These are phyloP conservation scores for Pseudocercospora crystallina DNA, from an alignment of 2,329 filamentous ascomycete genomes.

Conservation along the genomic window DNA sequence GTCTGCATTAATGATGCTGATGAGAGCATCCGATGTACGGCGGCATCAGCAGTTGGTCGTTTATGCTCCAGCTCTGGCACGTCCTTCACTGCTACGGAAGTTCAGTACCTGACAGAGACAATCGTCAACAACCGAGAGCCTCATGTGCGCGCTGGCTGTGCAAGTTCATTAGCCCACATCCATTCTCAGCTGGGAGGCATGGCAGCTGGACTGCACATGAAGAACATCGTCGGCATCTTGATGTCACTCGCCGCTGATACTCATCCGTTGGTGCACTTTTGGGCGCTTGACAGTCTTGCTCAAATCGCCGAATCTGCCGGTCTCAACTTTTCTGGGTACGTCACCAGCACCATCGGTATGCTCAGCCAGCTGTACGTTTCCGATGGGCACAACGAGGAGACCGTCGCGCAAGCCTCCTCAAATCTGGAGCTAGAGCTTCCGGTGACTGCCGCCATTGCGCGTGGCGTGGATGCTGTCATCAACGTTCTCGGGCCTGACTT, in stretches of 20 bases:
- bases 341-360: constrained; percentile 88
- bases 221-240: constrained; percentile 95
- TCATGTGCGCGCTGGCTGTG: constrained; percentile 88
- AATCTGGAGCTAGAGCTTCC: constrained; percentile 86
- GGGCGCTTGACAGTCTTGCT: constrained; percentile 86
- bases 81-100: constrained; percentile 81
- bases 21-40: constrained; percentile 79
- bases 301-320: constrained; percentile 89
- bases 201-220: constrained; percentile 93
- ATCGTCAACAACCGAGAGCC: constrained; percentile 94
- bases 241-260: constrained; percentile 96
- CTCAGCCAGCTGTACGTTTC: constrained; percentile 88
- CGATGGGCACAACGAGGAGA: constrained; percentile 87
- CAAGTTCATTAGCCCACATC: constrained; percentile 88
- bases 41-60: constrained; percentile 80
- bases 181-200: constrained; percentile 95
- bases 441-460: constrained; percentile 77
- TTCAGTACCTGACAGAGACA: constrained; percentile 88
- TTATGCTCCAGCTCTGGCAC: constrained; percentile 85
- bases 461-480: constrained; percentile 91
- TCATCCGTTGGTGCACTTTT: constrained; percentile 92
- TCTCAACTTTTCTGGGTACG: constrained; percentile 85
- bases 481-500: constrained; percentile 95
- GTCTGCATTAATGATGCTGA: constrained; percentile 80
- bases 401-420: constrained; percentile 75